Evolutionary conservation across 768 basidiomycete genomes (phyloP).

Genomic region (Mycena polygramma): DNA sequence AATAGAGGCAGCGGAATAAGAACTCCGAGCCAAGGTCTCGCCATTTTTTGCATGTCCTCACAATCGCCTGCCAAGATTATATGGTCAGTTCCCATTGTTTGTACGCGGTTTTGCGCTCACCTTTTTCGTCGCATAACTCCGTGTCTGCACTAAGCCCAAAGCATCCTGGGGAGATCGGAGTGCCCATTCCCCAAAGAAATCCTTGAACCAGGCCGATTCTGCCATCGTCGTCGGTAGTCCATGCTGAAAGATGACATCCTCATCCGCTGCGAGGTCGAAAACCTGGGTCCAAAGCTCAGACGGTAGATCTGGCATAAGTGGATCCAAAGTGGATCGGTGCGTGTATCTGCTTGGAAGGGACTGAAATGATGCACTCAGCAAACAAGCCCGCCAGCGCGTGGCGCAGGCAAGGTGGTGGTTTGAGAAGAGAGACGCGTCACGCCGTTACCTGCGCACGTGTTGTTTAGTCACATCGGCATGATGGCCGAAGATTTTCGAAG

Average conservation of each 20-base stretch:
- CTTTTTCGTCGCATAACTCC: slow-evolving; percentile 77
- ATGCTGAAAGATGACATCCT: slow-evolving; percentile 75
- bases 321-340: background rate
- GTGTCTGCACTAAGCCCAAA: slow-evolving; percentile 67
- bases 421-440: too few relatives aligned
- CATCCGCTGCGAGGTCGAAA: slow-evolving; percentile 78
- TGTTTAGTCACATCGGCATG: too few relatives aligned
- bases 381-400: too few relatives aligned
- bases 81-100: background rate
- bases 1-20: slow-evolving; percentile 77
- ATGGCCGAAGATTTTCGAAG: too few relatives aligned
- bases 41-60: slow-evolving; percentile 77
- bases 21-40: slow-evolving; percentile 72
- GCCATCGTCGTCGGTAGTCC: slow-evolving; percentile 73
- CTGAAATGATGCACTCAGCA: too few relatives aligned
- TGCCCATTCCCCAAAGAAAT: slow-evolving; percentile 63
- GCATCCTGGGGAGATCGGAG: slow-evolving; percentile 73
- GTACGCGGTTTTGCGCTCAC: slow-evolving; percentile 49
- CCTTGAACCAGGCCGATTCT: slow-evolving; percentile 75
- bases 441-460: too few relatives aligned
- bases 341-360: too few relatives aligned
- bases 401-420: too few relatives aligned
- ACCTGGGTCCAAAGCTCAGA: slow-evolving; percentile 79
- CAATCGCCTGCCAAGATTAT: slow-evolving; percentile 64
- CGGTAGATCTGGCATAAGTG: slow-evolving; percentile 58